phyloP scores from a whole-genome alignment of 805 yeast genomes.

The Barnettozyma sucrosica region DNA sequence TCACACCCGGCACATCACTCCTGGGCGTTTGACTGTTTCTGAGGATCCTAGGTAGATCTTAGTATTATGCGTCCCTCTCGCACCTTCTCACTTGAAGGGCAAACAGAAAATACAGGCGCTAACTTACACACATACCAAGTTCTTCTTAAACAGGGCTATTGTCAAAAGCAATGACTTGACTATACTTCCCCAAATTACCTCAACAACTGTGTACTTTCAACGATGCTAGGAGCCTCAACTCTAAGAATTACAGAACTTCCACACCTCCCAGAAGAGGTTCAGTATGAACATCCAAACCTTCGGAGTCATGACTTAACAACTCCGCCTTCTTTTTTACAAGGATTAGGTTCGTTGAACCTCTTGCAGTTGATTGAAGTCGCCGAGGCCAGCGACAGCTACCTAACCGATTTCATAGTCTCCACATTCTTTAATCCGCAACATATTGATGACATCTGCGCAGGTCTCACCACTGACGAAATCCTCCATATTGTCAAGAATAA shows the following conservation, averaged over 20 bases:
- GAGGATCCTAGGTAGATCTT: too few relatives aligned
- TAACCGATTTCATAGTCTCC: background rate
- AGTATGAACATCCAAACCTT: background rate
- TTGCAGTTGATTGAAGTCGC: background rate
- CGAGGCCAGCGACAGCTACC: background rate
- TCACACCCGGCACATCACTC: too few relatives aligned
- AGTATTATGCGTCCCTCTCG: too few relatives aligned
- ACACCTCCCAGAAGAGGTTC: background rate
- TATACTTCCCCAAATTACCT: background rate
- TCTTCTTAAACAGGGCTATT: too few relatives aligned
- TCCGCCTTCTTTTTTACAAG: background rate
- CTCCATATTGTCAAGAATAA: background rate
- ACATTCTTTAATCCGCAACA: background rate
- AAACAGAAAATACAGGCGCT: too few relatives aligned
- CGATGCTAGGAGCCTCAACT: background rate
- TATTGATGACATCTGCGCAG: background rate
- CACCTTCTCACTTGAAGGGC: too few relatives aligned
- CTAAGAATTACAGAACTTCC: background rate
- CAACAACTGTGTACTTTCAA: background rate
- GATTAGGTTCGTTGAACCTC: background rate
- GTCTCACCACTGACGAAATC: background rate
- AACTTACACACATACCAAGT: too few relatives aligned
- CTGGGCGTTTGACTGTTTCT: too few relatives aligned
- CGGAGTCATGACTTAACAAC: background rate
- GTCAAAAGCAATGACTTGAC: too few relatives aligned